phyloP scores from a whole-genome alignment of 768 basidiomycete species.

The Pleurotus cornucopiae region DNA sequence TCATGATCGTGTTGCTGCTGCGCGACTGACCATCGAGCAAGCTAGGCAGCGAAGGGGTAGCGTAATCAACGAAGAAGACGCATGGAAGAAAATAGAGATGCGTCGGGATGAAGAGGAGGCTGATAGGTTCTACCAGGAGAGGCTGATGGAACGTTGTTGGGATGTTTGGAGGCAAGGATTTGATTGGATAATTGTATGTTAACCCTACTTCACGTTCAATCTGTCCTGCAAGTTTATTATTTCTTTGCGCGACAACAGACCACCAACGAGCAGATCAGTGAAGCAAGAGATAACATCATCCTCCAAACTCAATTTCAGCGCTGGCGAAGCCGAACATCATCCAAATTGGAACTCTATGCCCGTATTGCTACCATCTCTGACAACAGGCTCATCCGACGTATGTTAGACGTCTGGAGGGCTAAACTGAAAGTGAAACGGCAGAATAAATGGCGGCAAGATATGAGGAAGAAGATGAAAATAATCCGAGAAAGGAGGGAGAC shows the following conservation, averaged over 20 bases:
- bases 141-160: conserved; percentile 67
- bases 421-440: conserved; percentile 53
- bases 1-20: conserved; percentile 13
- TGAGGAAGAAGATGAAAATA: conserved; percentile 66
- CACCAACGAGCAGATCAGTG: conserved; percentile 63
- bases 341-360: conserved; percentile 32
- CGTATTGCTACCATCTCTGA: conserved; percentile 42
- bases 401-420: conserved; percentile 49
- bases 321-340: conserved; percentile 49
- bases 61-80: conserved; percentile 65
- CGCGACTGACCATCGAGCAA: conserved; percentile 23
- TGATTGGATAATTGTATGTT: conserved; percentile 69
- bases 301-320: conserved; percentile 53
- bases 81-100: conserved; percentile 75
- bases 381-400: conserved; percentile 35
- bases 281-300: conserved; percentile 65
- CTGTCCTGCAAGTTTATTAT: conserved; percentile 10
- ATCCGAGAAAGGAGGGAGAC: conserved; percentile 53
- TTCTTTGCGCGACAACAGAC: conserved; percentile 38
- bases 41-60: conserved; percentile 41
- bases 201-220: conserved; percentile 8
- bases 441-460: conserved; percentile 59
- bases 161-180: conserved; percentile 70
- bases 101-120: conserved; percentile 69
- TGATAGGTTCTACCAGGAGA: conserved; percentile 60